Conservation (phyloP, 139 green algal species). For the Ettlia oleoabundans region DNA sequence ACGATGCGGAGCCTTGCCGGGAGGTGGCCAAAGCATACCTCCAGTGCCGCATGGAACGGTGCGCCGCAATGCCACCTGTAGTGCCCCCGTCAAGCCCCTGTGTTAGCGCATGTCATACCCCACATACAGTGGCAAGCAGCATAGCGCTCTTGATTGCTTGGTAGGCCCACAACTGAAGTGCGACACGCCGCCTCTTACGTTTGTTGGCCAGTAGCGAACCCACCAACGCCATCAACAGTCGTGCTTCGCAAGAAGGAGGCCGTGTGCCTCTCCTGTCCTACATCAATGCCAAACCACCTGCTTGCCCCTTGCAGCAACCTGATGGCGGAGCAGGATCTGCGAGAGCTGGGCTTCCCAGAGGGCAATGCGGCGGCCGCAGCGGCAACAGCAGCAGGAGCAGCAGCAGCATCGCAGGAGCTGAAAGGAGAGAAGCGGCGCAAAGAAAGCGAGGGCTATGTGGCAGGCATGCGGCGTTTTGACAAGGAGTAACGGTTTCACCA, state of each 20-base stretch:
- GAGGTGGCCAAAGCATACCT: constrained; percentile 84
- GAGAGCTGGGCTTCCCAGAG: constrained; percentile 75
- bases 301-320: constrained; percentile 63
- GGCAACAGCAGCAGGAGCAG: neutral
- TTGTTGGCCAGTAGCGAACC: too few species aligned
- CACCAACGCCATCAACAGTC: too few species aligned
- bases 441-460: constrained; percentile 34
- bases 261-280: too few species aligned
- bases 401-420: neutral
- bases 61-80: neutral
- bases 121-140: too few species aligned
- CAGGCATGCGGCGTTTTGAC: constrained; percentile 35
- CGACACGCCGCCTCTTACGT: too few species aligned
- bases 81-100: too few species aligned
- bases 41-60: constrained; percentile 91
- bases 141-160: too few species aligned
- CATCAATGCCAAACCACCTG: too few species aligned
- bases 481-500: neutral
- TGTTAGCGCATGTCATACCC: too few species aligned
- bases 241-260: too few species aligned
- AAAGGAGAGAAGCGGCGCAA: constrained; percentile 17
- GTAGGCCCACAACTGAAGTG: too few species aligned
- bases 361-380: constrained; percentile 5
- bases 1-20: constrained; percentile 69
- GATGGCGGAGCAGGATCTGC: constrained; percentile 81